Percentiles rank a stretch among this genome's conserved stretches.
Conservation (phyloP, 192 early-diverging fungal species). For the Podila verticillata region DNA sequence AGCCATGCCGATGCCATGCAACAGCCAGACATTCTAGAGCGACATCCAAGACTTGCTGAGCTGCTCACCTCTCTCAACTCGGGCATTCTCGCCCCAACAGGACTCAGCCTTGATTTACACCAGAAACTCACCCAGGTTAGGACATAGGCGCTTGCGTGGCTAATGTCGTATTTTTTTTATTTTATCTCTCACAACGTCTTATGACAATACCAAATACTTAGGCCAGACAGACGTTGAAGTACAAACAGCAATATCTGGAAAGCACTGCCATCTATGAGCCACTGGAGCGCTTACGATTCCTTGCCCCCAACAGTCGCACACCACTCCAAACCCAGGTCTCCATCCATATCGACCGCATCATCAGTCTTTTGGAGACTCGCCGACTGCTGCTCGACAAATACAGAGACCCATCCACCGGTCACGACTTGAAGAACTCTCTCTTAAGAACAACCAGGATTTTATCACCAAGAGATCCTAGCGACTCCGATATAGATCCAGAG, state of each 20-base stretch:
- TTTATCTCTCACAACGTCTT: background rate
- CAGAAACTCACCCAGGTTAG: conserved; percentile 23
- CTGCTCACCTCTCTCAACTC: conserved; percentile 24
- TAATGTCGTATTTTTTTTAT: background rate
- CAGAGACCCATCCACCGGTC: background rate
- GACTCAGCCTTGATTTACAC: conserved; percentile 19
- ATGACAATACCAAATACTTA: background rate
- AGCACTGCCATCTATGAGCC: conserved; percentile 25
- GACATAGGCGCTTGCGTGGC: background rate
- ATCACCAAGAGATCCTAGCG: background rate
- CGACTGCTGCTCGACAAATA: background rate
- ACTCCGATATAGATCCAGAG: background rate
- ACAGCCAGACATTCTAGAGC: background rate
- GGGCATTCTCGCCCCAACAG: conserved; percentile 24
- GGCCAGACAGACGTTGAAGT: conserved; percentile 25
- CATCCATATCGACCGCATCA: conserved; percentile 24
- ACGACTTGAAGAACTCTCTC: background rate
- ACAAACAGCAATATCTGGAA: conserved; percentile 32
- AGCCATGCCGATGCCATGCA: conserved; percentile 25
- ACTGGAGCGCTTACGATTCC: conserved; percentile 34
- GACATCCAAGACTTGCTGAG: conserved; percentile 15
- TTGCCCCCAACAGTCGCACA: conserved; percentile 22
- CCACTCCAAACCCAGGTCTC: conserved; percentile 25
- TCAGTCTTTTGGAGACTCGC: conserved; percentile 29
- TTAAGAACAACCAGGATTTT: background rate